These are phyloP conservation scores for Fraxinus sp. DNA, from an alignment of 305 asterid species.

Conservation along the genomic window DNA sequence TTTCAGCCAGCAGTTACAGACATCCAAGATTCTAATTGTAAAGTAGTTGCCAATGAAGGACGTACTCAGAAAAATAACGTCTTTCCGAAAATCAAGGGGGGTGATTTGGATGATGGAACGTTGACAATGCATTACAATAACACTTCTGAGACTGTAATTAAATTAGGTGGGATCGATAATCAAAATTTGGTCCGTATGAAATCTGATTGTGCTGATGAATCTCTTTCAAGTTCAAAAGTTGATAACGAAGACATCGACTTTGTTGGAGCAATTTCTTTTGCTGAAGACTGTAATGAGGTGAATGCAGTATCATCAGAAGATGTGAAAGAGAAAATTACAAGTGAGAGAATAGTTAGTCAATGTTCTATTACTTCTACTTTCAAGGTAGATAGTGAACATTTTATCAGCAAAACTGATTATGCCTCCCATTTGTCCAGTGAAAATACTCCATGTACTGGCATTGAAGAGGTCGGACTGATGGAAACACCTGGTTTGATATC, in stretches of 20 bases:
- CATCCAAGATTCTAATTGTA: slow-evolving; percentile 29
- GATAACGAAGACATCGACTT: slow-evolving; percentile 31
- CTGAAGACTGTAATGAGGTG: slow-evolving; percentile 36
- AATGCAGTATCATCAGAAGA: slow-evolving; percentile 55
- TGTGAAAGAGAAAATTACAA: slow-evolving; percentile 43
- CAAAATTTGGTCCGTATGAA: slow-evolving; percentile 26
- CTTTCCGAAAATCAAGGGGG: slow-evolving; percentile 83
- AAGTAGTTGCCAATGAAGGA: slow-evolving; percentile 39
- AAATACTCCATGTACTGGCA: slow-evolving; percentile 26
- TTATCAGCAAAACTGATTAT: slow-evolving; percentile 32
- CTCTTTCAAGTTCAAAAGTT: slow-evolving; percentile 26
- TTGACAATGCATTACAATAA: slow-evolving; percentile 53
- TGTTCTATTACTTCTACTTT: slow-evolving; percentile 28
- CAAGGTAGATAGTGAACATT: slow-evolving; percentile 30
- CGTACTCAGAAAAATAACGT: slow-evolving; percentile 32
- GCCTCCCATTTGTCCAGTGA: slow-evolving; percentile 10
- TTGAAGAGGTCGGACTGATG: slow-evolving; percentile 29
- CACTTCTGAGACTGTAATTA: slow-evolving; percentile 43
- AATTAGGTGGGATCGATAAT: slow-evolving; percentile 39
- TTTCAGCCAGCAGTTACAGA: slow-evolving; percentile 27
- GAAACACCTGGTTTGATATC: slow-evolving; percentile 21
- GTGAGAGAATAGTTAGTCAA: slow-evolving; percentile 40
- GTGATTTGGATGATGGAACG: slow-evolving; percentile 85
- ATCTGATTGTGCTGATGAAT: slow-evolving; percentile 32
- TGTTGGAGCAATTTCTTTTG: slow-evolving; percentile 24